Conservation (phyloP, 768 basidiomycete species). For the Agaricus subrufescens region DNA sequence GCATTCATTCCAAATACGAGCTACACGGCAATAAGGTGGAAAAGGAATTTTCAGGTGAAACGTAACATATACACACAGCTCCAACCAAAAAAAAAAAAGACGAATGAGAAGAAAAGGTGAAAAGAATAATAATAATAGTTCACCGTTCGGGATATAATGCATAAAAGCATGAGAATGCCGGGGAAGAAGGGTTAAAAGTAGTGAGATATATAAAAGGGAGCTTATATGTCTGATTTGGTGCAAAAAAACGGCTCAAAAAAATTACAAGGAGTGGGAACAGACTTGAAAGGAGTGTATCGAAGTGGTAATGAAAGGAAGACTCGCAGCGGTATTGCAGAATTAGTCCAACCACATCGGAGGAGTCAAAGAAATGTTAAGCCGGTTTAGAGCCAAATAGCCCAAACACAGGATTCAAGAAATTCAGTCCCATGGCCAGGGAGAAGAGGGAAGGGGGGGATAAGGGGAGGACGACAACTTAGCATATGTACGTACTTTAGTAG, state of each 20-base stretch:
- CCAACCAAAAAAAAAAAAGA: not conserved
- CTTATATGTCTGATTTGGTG: constrained; percentile 6
- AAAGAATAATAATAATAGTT: constrained; percentile 11
- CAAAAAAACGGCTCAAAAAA: constrained; percentile 4
- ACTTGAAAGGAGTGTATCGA: constrained; percentile 9
- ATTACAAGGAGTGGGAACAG: constrained; percentile 1
- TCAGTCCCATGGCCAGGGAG: constrained; percentile 7
- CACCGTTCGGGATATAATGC: constrained; percentile 12
- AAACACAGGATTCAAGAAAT: constrained; percentile 12
- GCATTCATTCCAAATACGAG: not conserved
- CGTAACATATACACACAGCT: constrained; percentile 1
- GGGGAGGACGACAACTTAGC: not conserved
- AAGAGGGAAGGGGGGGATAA: not conserved
- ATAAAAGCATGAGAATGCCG: constrained; percentile 3
- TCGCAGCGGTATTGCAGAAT: constrained; percentile 7
- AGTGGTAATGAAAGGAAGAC: constrained; percentile 10
- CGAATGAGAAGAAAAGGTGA: not conserved
- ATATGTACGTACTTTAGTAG: constrained; percentile 7
- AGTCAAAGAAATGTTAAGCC: not conserved
- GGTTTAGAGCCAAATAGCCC: not conserved
- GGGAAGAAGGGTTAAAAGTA: constrained; percentile 4
- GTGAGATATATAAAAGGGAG: constrained; percentile 5
- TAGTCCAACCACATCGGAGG: not conserved
- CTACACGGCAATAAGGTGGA: not conserved
- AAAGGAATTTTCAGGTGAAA: not conserved